Evolutionary conservation across 768 basidiomycete genomes (phyloP).

Genomic region (Hortiboletus campestris): DNA sequence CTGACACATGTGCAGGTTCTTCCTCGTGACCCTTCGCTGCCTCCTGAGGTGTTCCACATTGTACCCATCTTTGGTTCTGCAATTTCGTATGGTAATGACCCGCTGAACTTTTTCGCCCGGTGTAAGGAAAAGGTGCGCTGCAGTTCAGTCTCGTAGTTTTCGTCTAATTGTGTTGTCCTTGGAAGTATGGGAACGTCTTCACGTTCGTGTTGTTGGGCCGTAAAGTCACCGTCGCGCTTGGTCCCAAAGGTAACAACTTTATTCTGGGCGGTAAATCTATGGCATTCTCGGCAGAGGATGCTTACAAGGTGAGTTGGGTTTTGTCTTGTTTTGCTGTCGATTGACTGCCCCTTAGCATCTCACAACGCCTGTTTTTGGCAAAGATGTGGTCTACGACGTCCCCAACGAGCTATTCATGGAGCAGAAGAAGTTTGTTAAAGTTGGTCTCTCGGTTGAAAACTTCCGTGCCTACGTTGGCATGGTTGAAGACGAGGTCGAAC

Average conservation of each 20-base stretch:
- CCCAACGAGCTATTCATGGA: slow-evolving; percentile 98
- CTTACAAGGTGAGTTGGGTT: slow-evolving; percentile 69
- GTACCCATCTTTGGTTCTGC: slow-evolving; percentile 91
- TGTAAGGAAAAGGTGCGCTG: slow-evolving; percentile 72
- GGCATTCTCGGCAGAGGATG: slow-evolving; percentile 93
- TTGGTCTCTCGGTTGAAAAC: slow-evolving; percentile 90
- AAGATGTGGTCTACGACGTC: slow-evolving; percentile 95
- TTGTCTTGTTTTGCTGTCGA: background rate
- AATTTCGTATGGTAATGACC: slow-evolving; percentile 87
- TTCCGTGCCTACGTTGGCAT: slow-evolving; percentile 81
- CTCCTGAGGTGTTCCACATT: slow-evolving; percentile 92
- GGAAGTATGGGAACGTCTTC: slow-evolving; percentile 94
- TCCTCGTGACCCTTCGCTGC: slow-evolving; percentile 67
- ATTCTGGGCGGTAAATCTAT: slow-evolving; percentile 91
- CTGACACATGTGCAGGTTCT: slow-evolving; percentile 46
- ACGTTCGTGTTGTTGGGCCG: slow-evolving; percentile 91
- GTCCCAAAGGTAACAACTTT: slow-evolving; percentile 91
- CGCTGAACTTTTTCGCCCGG: slow-evolving; percentile 80
- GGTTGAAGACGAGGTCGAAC: slow-evolving; percentile 73
- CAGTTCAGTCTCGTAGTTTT: background rate
- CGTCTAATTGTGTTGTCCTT: background rate
- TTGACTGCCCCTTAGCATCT: slow-evolving; percentile 55
- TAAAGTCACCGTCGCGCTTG: slow-evolving; percentile 86
- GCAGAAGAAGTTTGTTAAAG: slow-evolving; percentile 98
- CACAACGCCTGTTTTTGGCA: slow-evolving; percentile 94